These are phyloP conservation scores for Mortierella sp. DNA, from an alignment of 371 early-diverging fungal genomes.

Conservation along the genomic window DNA sequence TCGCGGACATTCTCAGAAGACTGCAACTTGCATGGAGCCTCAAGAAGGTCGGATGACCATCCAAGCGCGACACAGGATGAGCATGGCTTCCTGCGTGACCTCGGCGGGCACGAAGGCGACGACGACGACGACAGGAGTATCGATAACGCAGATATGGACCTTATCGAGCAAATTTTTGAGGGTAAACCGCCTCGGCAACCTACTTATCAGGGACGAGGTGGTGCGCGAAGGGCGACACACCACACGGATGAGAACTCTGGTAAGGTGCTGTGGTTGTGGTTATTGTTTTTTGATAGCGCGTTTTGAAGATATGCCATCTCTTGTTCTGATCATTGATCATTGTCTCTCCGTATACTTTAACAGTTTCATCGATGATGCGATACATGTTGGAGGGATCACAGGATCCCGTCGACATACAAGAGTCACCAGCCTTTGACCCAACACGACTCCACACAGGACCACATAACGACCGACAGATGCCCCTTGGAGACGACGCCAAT, in stretches of 20 bases:
- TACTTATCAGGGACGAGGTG: neutral
- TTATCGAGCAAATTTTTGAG: constrained; percentile 46
- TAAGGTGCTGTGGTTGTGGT: neutral
- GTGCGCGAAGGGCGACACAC: neutral
- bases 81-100: neutral
- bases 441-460: constrained; percentile 3
- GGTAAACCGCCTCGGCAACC: constrained; percentile 20
- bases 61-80: constrained; percentile 51
- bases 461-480: constrained; percentile 4
- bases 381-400: constrained; percentile 23
- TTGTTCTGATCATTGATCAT: neutral
- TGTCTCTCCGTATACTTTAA: neutral
- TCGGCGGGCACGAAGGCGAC: neutral
- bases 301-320: too few species aligned
- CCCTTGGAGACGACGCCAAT: constrained; percentile 13
- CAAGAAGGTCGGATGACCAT: constrained; percentile 43
- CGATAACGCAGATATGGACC: constrained; percentile 39
- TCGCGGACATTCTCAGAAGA: constrained; percentile 50
- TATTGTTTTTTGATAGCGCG: neutral
- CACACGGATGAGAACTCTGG: constrained; percentile 36
- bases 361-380: constrained; percentile 34
- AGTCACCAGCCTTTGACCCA: constrained; percentile 14
- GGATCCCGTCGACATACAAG: constrained; percentile 18
- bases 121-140: constrained; percentile 20
- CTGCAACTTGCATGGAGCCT: constrained; percentile 55